Evolutionary conservation across 2,329 filamentous ascomycete genomes (phyloP), one percentile per base, ranked within the genome.

Genomic region (Aspergillus pseudonomiae): DNA sequence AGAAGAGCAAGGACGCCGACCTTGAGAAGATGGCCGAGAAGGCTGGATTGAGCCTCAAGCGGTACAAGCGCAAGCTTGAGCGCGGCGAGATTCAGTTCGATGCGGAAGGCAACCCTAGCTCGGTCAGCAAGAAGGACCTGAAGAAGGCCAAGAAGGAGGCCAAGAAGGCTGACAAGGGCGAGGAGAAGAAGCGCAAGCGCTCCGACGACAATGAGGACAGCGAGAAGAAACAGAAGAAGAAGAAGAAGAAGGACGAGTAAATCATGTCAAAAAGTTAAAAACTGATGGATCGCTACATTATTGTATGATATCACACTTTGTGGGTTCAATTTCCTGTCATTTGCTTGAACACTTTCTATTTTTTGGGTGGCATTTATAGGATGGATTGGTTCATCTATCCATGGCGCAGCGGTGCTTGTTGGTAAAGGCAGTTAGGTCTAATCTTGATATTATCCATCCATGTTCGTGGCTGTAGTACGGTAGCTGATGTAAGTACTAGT

Each of bases 31-130:
- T 89, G 53, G 91, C 91, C 46, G 86, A 85, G 64, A 83, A 86
- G 68, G 87, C 89, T 10, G 90, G 90, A 65, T 82, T 93, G 63
- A 91, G 89, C 9, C 86, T 91, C 60, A 88, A 87, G 81, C 90
- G 92, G 80, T 93, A 93, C 81, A 88, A 91, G 83, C 85, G 89
- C 77, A 93, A 93, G 84, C 88, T 88, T 69, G 90, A 91, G 79
- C 86, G 89, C 66, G 91, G 91, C 43, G 89, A 93, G 73, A 90
- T 93, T 67, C 83, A 87, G 74, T 81, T 93, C 67, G 84, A 84
- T 70, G 80, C 81, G 14, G 86, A 91, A 65, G 90, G 90, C 62
- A 88, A 84, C 58, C 88, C 90, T 46, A 83, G 86, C 69, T 83
- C 91, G 4, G 79, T 89, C 71, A 91, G 88, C 82, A 92, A 92